These are phyloP conservation scores for Rosa multiflora DNA, from an alignment of 306 rosid species.

Conservation along the genomic window DNA sequence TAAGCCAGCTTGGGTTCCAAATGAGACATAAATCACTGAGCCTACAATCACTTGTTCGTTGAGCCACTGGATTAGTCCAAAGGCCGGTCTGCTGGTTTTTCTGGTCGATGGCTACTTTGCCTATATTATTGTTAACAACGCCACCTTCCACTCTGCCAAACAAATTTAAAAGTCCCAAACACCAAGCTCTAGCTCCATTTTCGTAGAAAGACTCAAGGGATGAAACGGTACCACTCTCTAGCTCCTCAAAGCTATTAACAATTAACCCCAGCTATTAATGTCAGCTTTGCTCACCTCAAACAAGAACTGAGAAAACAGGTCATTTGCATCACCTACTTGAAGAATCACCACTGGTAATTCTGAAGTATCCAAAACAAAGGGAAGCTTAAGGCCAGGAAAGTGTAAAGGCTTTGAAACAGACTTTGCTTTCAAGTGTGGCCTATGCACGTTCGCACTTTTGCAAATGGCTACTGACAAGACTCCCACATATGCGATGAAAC, in stretches of 20 bases:
- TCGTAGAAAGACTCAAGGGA: conserved; percentile 19
- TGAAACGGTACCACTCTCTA: conserved; percentile 21
- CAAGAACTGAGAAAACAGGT: not conserved
- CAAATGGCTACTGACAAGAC: conserved; percentile 26
- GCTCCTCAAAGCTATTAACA: conserved; percentile 31
- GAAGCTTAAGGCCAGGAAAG: conserved; percentile 18
- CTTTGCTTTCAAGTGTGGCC: not conserved
- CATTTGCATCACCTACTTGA: not conserved
- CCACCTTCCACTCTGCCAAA: conserved; percentile 15
- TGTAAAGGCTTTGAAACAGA: not conserved
- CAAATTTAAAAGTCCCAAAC: conserved; percentile 30
- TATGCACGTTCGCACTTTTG: conserved; percentile 24
- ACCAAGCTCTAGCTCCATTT: conserved; percentile 22
- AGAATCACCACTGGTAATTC: conserved; percentile 24
- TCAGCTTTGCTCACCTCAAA: conserved; percentile 21
- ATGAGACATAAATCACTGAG: conserved; percentile 23
- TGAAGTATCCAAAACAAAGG: not conserved
- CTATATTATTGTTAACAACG: not conserved
- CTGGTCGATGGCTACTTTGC: not conserved
- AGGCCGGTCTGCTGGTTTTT: too few relatives aligned
- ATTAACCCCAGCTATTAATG: conserved; percentile 28
- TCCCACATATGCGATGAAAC: conserved; percentile 28
- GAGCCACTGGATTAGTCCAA: too few relatives aligned
- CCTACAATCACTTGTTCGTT: not conserved
- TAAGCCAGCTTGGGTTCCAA: conserved; percentile 29